phyloP scores from a whole-genome alignment of 1,284 basidiomycete species.

The Apiotrichum sp. region DNA sequence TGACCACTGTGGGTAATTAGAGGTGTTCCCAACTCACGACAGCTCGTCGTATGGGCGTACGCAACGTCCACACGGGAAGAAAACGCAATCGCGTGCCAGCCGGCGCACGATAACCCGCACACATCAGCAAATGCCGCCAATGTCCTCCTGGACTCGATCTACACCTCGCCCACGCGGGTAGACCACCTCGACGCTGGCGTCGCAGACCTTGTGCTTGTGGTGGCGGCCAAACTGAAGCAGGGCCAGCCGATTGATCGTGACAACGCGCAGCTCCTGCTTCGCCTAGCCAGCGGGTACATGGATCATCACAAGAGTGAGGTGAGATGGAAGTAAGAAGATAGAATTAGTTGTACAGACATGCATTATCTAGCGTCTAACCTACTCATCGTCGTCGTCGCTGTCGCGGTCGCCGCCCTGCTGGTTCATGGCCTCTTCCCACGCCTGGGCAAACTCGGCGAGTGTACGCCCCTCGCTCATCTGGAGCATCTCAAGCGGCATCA shows the following conservation, averaged over 20 bases:
- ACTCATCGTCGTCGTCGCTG: neutral
- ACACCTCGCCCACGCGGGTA: constrained; percentile 12
- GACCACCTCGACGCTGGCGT: constrained; percentile 14
- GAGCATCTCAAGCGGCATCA: constrained; percentile 84
- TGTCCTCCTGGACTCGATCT: constrained; percentile 20
- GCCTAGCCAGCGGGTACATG: constrained; percentile 5
- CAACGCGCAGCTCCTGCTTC: constrained; percentile 17
- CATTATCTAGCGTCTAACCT: neutral
- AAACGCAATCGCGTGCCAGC: neutral
- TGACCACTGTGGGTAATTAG: constrained; percentile 28
- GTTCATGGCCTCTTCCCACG: constrained; percentile 33
- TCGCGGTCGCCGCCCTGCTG: neutral
- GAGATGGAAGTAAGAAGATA: neutral
- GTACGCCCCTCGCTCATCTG: constrained; percentile 66
- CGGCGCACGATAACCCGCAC: constrained; percentile 3
- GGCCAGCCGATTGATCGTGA: constrained; percentile 11
- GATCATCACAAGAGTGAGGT: neutral
- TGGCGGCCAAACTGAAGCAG: constrained; percentile 16
- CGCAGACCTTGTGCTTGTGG: constrained; percentile 16
- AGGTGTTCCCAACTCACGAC: neutral
- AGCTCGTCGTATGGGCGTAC: constrained; percentile 33
- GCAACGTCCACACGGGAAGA: constrained; percentile 8
- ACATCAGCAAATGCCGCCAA: constrained; percentile 1
- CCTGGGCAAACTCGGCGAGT: constrained; percentile 61
- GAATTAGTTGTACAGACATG: neutral